These are phyloP conservation scores for Didymella glomerata DNA, from an alignment of 2,329 filamentous ascomycete species.

Conservation along the genomic window DNA sequence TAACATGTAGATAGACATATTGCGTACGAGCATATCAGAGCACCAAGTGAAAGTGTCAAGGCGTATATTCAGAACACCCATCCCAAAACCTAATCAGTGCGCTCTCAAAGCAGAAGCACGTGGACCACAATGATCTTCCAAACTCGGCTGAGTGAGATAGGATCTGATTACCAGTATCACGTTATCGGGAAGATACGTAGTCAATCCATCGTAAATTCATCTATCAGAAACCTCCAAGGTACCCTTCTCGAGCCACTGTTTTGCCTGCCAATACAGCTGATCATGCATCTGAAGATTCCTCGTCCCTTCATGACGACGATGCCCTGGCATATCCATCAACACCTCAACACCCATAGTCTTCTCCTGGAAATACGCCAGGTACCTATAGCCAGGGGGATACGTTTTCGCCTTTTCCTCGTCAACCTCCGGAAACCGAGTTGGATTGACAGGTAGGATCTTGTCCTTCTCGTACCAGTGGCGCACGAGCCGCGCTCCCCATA, in stretches of 20 bases:
- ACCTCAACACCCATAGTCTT: background rate
- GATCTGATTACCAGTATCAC: background rate
- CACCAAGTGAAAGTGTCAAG: background rate
- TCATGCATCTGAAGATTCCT: background rate
- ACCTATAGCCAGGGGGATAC: background rate
- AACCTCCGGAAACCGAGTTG: background rate
- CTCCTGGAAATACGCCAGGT: background rate
- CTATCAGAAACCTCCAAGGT: background rate
- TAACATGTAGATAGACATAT: background rate
- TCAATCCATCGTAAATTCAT: background rate
- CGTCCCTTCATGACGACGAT: background rate
- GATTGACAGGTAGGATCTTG: background rate
- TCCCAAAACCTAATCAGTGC: background rate
- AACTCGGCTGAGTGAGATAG: background rate
- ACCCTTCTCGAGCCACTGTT: background rate
- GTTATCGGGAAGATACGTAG: background rate
- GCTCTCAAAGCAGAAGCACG: background rate
- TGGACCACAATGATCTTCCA: background rate
- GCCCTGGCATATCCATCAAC: background rate
- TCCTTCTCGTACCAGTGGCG: background rate
- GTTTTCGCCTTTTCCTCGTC: background rate
- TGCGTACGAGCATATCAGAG: too few relatives aligned
- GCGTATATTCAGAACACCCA: background rate
- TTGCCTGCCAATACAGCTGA: background rate
- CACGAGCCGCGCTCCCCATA: background rate